A percentile compares a stretch with the other conserved stretches of the same genome.
phyloP scores from a whole-genome alignment of 2,329 filamentous ascomycete species.

The Aureobasidium musti region DNA sequence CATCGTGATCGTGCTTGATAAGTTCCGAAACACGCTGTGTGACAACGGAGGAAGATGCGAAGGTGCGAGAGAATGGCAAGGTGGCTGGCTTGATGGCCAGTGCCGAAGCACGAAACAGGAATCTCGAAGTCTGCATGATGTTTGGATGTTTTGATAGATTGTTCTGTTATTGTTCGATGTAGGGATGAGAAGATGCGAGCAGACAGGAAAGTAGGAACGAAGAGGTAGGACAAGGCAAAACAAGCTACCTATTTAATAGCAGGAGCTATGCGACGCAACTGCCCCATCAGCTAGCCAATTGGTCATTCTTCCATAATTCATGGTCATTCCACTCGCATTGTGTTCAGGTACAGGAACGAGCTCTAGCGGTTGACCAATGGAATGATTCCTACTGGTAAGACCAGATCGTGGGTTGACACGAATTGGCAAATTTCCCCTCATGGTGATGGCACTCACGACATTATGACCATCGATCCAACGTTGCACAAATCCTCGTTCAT shows the following conservation, averaged over 20 bases:
- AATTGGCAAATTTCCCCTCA: background rate
- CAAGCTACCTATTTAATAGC: conserved; percentile 4
- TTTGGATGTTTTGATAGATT: background rate
- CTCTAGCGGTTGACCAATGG: background rate
- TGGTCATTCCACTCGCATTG: background rate
- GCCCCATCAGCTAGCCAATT: background rate
- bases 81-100: background rate
- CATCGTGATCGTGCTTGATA: conserved; percentile 48
- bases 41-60: background rate
- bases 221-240: background rate
- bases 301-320: background rate
- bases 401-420: background rate
- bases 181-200: background rate
- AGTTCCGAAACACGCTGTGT: conserved; percentile 38
- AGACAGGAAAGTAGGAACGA: background rate
- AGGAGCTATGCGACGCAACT: background rate
- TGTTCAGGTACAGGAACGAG: conserved; percentile 3
- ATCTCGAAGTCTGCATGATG: conserved; percentile 19
- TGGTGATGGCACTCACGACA: conserved; percentile 14
- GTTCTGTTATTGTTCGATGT: background rate
- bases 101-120: background rate
- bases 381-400: background rate
- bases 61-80: conserved; percentile 5
- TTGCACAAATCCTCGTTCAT: conserved; percentile 7
- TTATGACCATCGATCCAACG: background rate